Evolutionary conservation across 2,329 filamentous ascomycete species (phyloP).

Genomic region (Waltergamsia citrina): DNA sequence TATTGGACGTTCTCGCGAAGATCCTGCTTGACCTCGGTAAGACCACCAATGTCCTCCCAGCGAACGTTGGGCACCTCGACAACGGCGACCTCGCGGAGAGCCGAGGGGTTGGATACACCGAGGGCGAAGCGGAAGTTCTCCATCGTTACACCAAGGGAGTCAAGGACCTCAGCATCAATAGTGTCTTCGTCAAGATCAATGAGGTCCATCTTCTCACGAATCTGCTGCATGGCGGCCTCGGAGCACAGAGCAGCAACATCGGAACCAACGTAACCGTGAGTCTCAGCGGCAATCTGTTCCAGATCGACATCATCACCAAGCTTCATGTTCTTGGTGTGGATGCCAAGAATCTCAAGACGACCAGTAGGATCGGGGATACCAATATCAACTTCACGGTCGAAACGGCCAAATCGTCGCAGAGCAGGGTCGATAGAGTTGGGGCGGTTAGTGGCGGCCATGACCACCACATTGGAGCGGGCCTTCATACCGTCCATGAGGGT

Average conservation of each 20-base stretch:
- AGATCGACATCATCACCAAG: conserved; percentile 92
- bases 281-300: conserved; percentile 93
- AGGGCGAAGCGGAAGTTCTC: conserved; percentile 99
- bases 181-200: conserved; percentile 99
- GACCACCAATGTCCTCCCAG: conserved; percentile 99
- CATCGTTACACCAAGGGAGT: conserved; percentile 97
- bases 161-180: conserved; percentile 95
- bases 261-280: conserved; percentile 97
- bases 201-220: conserved; percentile 99
- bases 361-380: conserved; percentile 96
- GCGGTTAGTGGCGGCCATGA: conserved; percentile 98
- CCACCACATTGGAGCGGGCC: conserved; percentile 94
- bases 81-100: conserved; percentile 95
- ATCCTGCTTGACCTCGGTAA: conserved; percentile 97
- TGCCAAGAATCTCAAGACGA: conserved; percentile 96
- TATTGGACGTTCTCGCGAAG: conserved; percentile 99
- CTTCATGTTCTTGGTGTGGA: conserved; percentile 99
- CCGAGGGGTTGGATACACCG: conserved; percentile 96
- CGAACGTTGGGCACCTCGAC: conserved; percentile 98
- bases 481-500: conserved; percentile 99
- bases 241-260: conserved; percentile 98
- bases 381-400: conserved; percentile 98
- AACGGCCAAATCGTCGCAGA: conserved; percentile 93
- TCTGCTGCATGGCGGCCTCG: conserved; percentile 99
- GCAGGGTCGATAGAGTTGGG: conserved; percentile 98